These are phyloP conservation scores for Pulveroboletus sp. DNA, from an alignment of 768 basidiomycete species.

Conservation along the genomic window DNA sequence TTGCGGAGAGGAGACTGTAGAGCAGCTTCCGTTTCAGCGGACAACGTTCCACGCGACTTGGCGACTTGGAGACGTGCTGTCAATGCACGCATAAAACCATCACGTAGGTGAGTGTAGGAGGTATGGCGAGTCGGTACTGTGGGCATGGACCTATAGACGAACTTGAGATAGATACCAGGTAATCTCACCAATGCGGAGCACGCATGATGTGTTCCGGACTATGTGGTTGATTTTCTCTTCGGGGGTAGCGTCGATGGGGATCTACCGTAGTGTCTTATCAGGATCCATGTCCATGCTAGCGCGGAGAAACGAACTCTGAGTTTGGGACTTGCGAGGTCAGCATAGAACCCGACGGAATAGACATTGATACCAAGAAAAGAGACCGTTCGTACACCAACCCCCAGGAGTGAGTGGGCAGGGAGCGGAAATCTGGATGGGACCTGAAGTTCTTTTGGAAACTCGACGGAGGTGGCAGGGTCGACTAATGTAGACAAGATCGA, in stretches of 20 bases:
- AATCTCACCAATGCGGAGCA: constrained; percentile 64
- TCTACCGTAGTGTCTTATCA: constrained; percentile 33
- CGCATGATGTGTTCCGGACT: constrained; percentile 61
- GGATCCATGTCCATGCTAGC: background rate
- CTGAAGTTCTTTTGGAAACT: constrained; percentile 62
- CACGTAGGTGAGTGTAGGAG: constrained; percentile 73
- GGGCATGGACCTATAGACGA: background rate
- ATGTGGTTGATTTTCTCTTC: constrained; percentile 72
- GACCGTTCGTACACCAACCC: constrained; percentile 82
- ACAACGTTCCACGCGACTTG: constrained; percentile 47
- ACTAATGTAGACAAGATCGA: constrained; percentile 33
- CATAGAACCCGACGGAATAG: constrained; percentile 88
- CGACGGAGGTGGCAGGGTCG: constrained; percentile 70
- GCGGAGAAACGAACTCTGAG: constrained; percentile 42
- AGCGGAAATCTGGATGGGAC: constrained; percentile 60
- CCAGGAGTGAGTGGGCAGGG: constrained; percentile 66
- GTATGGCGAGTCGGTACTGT: constrained; percentile 79
- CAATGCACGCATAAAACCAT: constrained; percentile 76
- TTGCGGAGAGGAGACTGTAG: constrained; percentile 62
- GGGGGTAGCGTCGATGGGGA: constrained; percentile 49
- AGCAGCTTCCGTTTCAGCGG: constrained; percentile 53
- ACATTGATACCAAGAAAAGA: constrained; percentile 86
- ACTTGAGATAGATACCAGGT: background rate
- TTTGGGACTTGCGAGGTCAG: constrained; percentile 65
- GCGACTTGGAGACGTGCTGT: constrained; percentile 53